Evolutionary conservation across 2,329 filamentous ascomycete genomes (phyloP).

Genomic region (Scedosporium aurantiacum): DNA sequence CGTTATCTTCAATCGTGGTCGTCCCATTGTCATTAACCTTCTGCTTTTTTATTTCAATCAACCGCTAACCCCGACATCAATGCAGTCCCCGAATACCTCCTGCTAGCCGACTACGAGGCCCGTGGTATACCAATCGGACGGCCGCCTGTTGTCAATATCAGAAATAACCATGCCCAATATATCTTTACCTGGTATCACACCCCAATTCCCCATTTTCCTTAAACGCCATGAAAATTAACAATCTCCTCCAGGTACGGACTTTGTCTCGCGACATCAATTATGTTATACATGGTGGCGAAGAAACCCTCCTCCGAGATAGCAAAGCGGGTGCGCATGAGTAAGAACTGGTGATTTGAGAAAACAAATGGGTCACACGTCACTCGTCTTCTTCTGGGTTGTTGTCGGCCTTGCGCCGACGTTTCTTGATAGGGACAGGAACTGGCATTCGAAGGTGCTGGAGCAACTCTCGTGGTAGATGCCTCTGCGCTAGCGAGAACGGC

Average conservation of each 20-base stretch:
- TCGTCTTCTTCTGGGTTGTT: conserved; percentile 19
- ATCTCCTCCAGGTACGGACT: conserved; percentile 62
- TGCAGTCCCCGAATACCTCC: conserved; percentile 66
- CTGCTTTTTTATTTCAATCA: not conserved
- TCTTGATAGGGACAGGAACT: conserved; percentile 39
- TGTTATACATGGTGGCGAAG: conserved; percentile 92
- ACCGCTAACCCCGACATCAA: conserved; percentile 29
- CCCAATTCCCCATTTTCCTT: not conserved
- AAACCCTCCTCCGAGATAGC: conserved; percentile 67
- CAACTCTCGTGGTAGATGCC: conserved; percentile 69
- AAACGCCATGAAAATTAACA: conserved; percentile 1
- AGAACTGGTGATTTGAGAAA: conserved; percentile 49
- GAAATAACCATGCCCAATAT: conserved; percentile 96
- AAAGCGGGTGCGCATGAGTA: conserved; percentile 65
- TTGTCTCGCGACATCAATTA: conserved; percentile 74
- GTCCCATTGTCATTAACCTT: not conserved
- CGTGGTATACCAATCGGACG: conserved; percentile 85
- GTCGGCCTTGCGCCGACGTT: conserved; percentile 20
- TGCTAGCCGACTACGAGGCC: conserved; percentile 61
- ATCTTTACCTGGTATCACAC: conserved; percentile 87
- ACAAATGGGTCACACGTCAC: not conserved
- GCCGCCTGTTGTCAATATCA: conserved; percentile 77
- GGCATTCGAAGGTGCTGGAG: conserved; percentile 72
- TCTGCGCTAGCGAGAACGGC: conserved; percentile 75
- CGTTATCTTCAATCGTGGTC: conserved; percentile 11